Percentiles rank a stretch among this genome's conserved stretches.
Evolutionary conservation across 2,329 filamentous ascomycete genomes (phyloP).

Genomic region (Davidsoniella virescens): DNA sequence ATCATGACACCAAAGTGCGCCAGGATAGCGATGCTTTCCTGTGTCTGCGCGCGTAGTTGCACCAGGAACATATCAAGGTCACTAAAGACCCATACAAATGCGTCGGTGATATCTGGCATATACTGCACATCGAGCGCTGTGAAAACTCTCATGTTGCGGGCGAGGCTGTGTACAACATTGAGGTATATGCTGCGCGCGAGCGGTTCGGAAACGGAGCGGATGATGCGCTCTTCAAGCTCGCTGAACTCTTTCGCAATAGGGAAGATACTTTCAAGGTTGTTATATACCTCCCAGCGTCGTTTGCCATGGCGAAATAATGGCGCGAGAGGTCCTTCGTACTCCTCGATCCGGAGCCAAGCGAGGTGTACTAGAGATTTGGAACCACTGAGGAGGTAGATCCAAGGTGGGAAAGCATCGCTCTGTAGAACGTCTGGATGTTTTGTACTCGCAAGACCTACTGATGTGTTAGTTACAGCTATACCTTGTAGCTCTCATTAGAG

Average conservation of each 20-base stretch:
- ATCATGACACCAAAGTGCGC: constrained; percentile 22
- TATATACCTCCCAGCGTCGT: constrained; percentile 15
- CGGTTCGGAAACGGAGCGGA: constrained; percentile 5
- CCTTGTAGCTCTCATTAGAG: neutral
- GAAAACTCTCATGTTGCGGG: constrained; percentile 9
- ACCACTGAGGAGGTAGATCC: constrained; percentile 20
- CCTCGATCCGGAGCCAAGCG: constrained; percentile 10
- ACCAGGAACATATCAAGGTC: constrained; percentile 22
- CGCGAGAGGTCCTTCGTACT: constrained; percentile 15
- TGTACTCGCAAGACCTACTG: constrained; percentile 17
- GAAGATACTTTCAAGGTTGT: constrained; percentile 5
- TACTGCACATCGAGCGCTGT: constrained; percentile 2
- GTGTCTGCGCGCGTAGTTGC: constrained; percentile 18
- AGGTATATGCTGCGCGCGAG: constrained; percentile 4
- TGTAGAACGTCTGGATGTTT: constrained; percentile 19
- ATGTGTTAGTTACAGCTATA: neutral
- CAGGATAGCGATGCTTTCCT: constrained; percentile 21
- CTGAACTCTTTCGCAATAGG: constrained; percentile 4
- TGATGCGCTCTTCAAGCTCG: constrained; percentile 9
- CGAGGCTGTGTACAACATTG: constrained; percentile 3
- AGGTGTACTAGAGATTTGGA: constrained; percentile 17
- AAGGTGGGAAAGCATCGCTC: constrained; percentile 20
- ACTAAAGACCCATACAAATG: constrained; percentile 25
- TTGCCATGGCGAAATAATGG: constrained; percentile 17
- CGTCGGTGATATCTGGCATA: constrained; percentile 21